Conservation (phyloP, 177 flowering plant genomes). For the Telopea speciosissima region DNA sequence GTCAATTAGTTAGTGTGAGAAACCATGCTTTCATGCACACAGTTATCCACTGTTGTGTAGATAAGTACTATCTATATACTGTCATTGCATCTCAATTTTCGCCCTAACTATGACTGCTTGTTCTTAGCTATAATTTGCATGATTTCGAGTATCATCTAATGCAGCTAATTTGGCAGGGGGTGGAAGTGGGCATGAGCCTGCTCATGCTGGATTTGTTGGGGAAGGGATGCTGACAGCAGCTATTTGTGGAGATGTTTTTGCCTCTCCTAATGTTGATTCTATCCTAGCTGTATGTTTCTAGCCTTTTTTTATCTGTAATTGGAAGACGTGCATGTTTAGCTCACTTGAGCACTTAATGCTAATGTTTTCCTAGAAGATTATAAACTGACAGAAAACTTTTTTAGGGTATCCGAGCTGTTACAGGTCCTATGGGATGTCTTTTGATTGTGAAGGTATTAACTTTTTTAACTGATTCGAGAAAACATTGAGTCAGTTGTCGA, state of each 20-base stretch:
- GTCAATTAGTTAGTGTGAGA: too few species aligned
- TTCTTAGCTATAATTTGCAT: not conserved
- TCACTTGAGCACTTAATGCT: not conserved
- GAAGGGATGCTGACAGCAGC: constrained; percentile 98
- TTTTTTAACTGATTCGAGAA: not conserved
- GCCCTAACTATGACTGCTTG: not conserved
- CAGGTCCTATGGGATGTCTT: constrained; percentile 92
- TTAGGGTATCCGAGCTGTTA: constrained; percentile 97
- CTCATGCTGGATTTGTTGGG: constrained; percentile 96
- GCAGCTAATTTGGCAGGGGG: constrained; percentile 47
- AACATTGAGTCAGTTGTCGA: not conserved
- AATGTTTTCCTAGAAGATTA: not conserved
- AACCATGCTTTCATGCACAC: not conserved
- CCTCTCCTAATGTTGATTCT: constrained; percentile 86
- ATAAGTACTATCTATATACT: too few species aligned
- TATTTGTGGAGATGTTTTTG: constrained; percentile 85
- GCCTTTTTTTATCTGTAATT: not conserved
- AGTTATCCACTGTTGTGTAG: not conserved
- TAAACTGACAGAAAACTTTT: constrained; percentile 15
- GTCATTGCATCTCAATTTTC: too few species aligned
- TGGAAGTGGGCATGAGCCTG: constrained; percentile 99
- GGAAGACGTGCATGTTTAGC: not conserved
- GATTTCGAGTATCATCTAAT: constrained; percentile 1
- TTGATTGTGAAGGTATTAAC: constrained; percentile 74
- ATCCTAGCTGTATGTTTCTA: constrained; percentile 71